phyloP scores from a whole-genome alignment of 2,329 filamentous ascomycete species.

The Alternaria triticina region DNA sequence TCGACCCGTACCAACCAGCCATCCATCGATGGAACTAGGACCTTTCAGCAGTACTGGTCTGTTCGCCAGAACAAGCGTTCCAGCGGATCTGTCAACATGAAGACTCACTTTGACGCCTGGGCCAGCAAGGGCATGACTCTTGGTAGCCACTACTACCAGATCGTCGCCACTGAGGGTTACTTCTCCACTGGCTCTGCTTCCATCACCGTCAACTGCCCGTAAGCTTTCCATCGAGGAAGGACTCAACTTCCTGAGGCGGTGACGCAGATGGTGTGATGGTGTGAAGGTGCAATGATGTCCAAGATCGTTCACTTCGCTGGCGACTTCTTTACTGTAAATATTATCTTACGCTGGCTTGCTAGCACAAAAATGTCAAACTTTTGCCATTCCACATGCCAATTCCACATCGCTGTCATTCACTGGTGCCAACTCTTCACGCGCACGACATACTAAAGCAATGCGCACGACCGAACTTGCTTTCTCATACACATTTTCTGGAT shows the following conservation, averaged over 20 bases:
- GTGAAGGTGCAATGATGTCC: not conserved
- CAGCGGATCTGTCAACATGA: conserved; percentile 40
- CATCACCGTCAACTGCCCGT: conserved; percentile 54
- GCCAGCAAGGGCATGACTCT: conserved; percentile 39
- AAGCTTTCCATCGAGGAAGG: conserved; percentile 4
- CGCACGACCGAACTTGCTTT: not conserved
- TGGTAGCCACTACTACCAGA: conserved; percentile 47
- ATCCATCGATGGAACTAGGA: conserved; percentile 58
- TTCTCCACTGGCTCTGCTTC: conserved; percentile 55
- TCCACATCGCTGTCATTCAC: not conserved
- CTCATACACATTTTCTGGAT: not conserved
- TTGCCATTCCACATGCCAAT: not conserved
- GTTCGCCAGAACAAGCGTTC: conserved; percentile 42
- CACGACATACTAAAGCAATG: not conserved
- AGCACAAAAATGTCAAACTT: conserved; percentile 4
- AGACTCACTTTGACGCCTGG: conserved; percentile 47
- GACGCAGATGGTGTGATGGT: not conserved
- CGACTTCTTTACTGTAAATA: conserved; percentile 6
- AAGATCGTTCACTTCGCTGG: not conserved
- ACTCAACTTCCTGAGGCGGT: not conserved
- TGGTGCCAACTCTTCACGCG: not conserved
- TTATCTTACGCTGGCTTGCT: conserved; percentile 3
- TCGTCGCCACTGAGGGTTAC: conserved; percentile 54
- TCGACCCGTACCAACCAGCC: conserved; percentile 50
- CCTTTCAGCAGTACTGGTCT: conserved; percentile 61